These are phyloP conservation scores for Sarocladium kiliense DNA, from an alignment of 2,329 filamentous ascomycete genomes.

Conservation along the genomic window DNA sequence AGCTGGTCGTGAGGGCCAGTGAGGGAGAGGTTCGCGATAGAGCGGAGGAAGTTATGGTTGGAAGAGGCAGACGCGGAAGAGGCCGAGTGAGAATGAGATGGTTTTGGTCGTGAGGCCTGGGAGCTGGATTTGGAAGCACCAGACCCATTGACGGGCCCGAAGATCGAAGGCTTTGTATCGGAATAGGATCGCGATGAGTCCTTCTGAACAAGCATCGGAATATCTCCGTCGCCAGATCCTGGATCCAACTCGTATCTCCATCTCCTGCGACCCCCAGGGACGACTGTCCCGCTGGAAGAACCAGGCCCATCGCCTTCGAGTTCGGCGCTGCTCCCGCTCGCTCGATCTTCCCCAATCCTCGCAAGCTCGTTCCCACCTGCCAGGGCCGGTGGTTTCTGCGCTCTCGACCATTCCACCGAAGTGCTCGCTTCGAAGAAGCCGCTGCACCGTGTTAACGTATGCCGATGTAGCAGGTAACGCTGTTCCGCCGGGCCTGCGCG, in stretches of 20 bases:
- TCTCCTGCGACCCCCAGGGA: slow-evolving; percentile 39
- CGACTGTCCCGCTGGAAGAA: background rate
- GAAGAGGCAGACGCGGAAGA: slow-evolving; percentile 30
- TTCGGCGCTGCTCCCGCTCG: slow-evolving; percentile 10
- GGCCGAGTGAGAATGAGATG: slow-evolving; percentile 38
- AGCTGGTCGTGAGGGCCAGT: slow-evolving; percentile 34
- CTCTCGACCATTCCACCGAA: slow-evolving; percentile 64
- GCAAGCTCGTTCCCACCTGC: slow-evolving; percentile 41
- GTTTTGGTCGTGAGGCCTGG: slow-evolving; percentile 43
- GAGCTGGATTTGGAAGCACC: slow-evolving; percentile 12
- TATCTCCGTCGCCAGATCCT: slow-evolving; percentile 65
- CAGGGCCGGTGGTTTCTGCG: slow-evolving; percentile 18
- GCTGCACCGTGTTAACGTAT: slow-evolving; percentile 85
- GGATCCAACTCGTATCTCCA: slow-evolving; percentile 90
- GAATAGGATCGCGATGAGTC: slow-evolving; percentile 35
- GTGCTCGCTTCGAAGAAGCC: slow-evolving; percentile 90
- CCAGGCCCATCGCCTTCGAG: background rate
- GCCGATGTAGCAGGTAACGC: slow-evolving; percentile 78
- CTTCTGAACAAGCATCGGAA: slow-evolving; percentile 84
- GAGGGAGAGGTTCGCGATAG: slow-evolving; percentile 71
- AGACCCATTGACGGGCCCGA: slow-evolving; percentile 17
- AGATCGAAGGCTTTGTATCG: slow-evolving; percentile 23
- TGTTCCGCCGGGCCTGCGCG: slow-evolving; percentile 59
- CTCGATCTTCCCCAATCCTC: slow-evolving; percentile 43
- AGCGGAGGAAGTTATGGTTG: slow-evolving; percentile 69